Percentiles rank a stretch among this genome's conserved stretches.
Conservation (phyloP, 768 basidiomycete species). For the Collybia sordida region DNA sequence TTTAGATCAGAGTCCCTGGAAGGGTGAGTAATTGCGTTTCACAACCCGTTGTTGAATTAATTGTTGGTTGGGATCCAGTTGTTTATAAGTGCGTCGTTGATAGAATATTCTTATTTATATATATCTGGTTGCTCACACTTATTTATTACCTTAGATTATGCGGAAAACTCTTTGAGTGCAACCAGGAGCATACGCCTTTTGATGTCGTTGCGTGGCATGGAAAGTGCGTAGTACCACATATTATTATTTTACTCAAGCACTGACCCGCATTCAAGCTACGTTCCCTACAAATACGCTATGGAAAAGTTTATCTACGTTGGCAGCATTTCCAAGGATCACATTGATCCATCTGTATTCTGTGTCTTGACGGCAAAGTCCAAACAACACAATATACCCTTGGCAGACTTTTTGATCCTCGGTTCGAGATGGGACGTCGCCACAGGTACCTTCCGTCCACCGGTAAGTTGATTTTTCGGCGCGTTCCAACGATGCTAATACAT, state of each 20-base stretch:
- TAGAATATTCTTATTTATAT: background rate
- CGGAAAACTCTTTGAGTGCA: slow-evolving; percentile 52
- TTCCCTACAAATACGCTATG: slow-evolving; percentile 66
- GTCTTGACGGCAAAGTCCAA: slow-evolving; percentile 68
- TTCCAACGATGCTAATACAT: background rate
- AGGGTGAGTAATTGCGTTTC: slow-evolving; percentile 35
- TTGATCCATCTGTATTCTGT: slow-evolving; percentile 70
- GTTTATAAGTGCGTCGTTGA: slow-evolving; percentile 43
- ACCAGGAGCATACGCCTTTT: slow-evolving; percentile 66
- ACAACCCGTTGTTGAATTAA: background rate
- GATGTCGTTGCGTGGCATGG: slow-evolving; percentile 75
- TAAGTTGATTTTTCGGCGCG: slow-evolving; percentile 19
- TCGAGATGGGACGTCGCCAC: slow-evolving; percentile 63
- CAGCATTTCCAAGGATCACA: slow-evolving; percentile 66
- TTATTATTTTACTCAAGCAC: background rate
- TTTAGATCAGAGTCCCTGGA: slow-evolving; percentile 60
- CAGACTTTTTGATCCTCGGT: slow-evolving; percentile 66
- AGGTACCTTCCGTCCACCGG: slow-evolving; percentile 61
- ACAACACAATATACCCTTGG: slow-evolving; percentile 53
- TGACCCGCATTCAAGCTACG: slow-evolving; percentile 41
- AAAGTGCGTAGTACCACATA: slow-evolving; percentile 40
- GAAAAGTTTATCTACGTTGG: slow-evolving; percentile 66
- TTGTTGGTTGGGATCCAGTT: slow-evolving; percentile 23
- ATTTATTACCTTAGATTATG: slow-evolving; percentile 37
- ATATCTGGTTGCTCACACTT: background rate